A percentile compares a stretch with the other conserved stretches of the same genome.
Conservation (phyloP, 495 filamentous ascomycete genomes). For the Beverwykella pulmonaria region DNA sequence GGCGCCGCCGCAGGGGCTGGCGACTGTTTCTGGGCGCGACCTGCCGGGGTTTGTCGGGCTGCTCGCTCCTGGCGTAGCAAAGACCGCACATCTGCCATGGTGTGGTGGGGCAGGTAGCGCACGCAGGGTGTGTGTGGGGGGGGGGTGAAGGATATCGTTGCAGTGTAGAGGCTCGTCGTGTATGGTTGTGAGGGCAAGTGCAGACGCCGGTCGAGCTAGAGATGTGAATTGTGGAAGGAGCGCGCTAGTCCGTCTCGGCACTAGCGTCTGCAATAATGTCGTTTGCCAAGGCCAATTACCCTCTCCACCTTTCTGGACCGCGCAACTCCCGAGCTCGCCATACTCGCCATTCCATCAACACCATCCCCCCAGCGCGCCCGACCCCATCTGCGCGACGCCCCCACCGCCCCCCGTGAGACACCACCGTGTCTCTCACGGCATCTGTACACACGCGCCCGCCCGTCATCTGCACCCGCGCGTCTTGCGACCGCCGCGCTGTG, state of each 20-base stretch:
- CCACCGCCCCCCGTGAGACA: background rate
- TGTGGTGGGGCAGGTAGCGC: slow-evolving; percentile 41
- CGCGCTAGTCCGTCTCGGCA: background rate
- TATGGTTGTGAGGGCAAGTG: too few relatives aligned
- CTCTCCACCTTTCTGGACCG: background rate
- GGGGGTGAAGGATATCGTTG: background rate
- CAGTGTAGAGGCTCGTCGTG: background rate
- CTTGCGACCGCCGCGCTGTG: background rate
- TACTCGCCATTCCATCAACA: slow-evolving; percentile 12
- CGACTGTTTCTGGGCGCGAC: slow-evolving; percentile 60
- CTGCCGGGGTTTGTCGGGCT: slow-evolving; percentile 64
- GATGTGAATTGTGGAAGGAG: background rate
- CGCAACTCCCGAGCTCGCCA: slow-evolving; percentile 8
- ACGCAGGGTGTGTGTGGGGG: background rate
- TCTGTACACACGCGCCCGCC: background rate
- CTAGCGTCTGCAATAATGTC: background rate
- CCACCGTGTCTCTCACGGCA: background rate
- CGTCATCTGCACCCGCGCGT: background rate
- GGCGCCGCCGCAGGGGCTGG: slow-evolving; percentile 52
- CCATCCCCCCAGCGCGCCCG: slow-evolving; percentile 4
- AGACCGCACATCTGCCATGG: slow-evolving; percentile 82
- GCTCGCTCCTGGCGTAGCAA: slow-evolving; percentile 77
- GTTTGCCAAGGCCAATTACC: slow-evolving; percentile 8
- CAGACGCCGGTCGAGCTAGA: too few relatives aligned
- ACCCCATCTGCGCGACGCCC: background rate